These are phyloP conservation scores for Collybia nuda DNA, from an alignment of 768 basidiomycete species.

Conservation along the genomic window DNA sequence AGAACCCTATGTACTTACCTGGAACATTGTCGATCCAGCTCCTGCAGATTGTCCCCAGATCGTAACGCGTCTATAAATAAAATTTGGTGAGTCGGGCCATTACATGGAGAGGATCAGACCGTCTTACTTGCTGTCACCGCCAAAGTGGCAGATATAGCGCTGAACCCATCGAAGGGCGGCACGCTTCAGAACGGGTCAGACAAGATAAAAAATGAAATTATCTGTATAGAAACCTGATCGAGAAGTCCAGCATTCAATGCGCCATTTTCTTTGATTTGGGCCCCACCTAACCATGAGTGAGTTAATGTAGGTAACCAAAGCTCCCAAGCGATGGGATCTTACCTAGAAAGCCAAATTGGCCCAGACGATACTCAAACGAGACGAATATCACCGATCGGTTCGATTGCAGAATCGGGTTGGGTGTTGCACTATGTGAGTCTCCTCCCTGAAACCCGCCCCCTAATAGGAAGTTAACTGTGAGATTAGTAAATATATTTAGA, in stretches of 20 bases:
- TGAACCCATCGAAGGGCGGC: constrained; percentile 38
- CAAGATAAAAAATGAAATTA: background rate
- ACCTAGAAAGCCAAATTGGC: constrained; percentile 42
- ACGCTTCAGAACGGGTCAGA: constrained; percentile 15
- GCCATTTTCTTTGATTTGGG: constrained; percentile 29
- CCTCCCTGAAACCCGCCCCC: constrained; percentile 43
- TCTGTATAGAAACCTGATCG: constrained; percentile 30
- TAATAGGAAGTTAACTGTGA: constrained; percentile 4
- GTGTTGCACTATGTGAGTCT: constrained; percentile 28
- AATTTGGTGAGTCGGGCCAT: background rate
- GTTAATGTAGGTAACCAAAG: background rate
- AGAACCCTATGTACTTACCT: constrained; percentile 21
- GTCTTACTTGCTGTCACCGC: constrained; percentile 33
- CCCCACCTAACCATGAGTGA: constrained; percentile 25
- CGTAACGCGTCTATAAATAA: constrained; percentile 30
- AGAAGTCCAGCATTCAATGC: constrained; percentile 36
- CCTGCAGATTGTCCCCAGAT: constrained; percentile 45
- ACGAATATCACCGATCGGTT: constrained; percentile 37
- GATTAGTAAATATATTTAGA: background rate
- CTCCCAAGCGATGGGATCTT: constrained; percentile 2
- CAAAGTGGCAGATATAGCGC: constrained; percentile 33
- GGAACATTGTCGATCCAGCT: constrained; percentile 41
- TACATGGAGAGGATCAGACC: background rate
- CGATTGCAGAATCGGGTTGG: constrained; percentile 29
- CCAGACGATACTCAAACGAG: constrained; percentile 41